phyloP scores from a whole-genome alignment of 176 grass and related monocot species.

The Zea luxurians region DNA sequence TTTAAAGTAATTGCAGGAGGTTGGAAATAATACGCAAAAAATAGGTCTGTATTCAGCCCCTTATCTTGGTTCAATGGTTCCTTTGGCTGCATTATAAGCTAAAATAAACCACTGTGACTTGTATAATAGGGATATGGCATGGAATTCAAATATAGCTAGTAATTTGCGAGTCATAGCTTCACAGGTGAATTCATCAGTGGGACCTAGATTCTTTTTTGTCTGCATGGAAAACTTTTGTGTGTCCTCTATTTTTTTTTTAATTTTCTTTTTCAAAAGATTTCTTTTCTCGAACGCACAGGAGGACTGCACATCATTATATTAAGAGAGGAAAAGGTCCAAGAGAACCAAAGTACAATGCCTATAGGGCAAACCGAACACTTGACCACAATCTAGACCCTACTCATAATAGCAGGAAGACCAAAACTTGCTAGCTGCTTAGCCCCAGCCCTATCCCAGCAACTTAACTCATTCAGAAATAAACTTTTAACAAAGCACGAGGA shows the following conservation, averaged over 20 bases:
- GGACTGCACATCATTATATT: too few relatives aligned
- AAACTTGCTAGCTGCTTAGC: too few relatives aligned
- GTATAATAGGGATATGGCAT: conserved; percentile 23
- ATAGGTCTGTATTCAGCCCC: conserved; percentile 57
- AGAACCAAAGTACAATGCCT: conserved; percentile 19
- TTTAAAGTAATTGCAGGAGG: conserved; percentile 69
- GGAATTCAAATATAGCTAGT: conserved; percentile 1
- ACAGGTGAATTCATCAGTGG: conserved; percentile 22
- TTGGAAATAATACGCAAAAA: conserved; percentile 84
- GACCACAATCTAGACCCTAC: too few relatives aligned
- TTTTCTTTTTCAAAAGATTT: background rate
- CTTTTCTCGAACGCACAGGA: too few relatives aligned
- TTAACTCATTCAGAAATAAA: too few relatives aligned
- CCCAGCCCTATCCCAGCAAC: too few relatives aligned
- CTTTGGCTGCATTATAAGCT: conserved; percentile 31
- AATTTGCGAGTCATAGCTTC: conserved; percentile 11
- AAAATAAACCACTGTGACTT: conserved; percentile 22
- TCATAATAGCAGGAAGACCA: too few relatives aligned
- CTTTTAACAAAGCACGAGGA: too few relatives aligned
- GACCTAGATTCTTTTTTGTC: background rate
- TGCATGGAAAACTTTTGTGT: background rate
- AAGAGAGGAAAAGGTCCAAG: too few relatives aligned
- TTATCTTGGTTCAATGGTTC: conserved; percentile 36
- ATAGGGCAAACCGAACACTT: too few relatives aligned
- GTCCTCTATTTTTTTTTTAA: background rate